phyloP scores from a whole-genome alignment of 805 yeast species.

The Clavispora vitiphila region DNA sequence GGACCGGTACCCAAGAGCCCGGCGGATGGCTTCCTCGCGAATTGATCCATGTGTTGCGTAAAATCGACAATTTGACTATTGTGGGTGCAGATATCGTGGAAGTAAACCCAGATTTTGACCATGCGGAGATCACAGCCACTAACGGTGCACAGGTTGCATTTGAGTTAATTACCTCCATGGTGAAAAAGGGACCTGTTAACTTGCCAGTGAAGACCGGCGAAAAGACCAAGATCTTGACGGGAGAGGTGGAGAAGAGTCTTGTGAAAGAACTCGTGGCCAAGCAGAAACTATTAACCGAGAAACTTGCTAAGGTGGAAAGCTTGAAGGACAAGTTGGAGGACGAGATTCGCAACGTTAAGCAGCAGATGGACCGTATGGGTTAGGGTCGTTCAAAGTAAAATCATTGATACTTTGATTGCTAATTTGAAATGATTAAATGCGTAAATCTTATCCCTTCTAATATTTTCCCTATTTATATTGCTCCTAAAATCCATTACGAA shows the following conservation, averaged over 20 bases:
- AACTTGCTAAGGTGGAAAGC: constrained; percentile 6
- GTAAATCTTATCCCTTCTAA: no score
- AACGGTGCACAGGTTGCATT: constrained; percentile 69
- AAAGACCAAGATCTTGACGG: not conserved
- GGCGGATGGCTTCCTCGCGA: constrained; percentile 58
- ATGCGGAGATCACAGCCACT: constrained; percentile 60
- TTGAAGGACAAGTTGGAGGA: constrained; percentile 7
- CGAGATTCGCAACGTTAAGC: constrained; percentile 6
- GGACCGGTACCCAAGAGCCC: constrained; percentile 57
- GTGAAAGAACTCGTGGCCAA: not conserved
- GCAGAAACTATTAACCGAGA: constrained; percentile 1
- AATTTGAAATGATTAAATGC: no score
- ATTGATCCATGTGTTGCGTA: constrained; percentile 43
- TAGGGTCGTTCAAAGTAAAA: not conserved
- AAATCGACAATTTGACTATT: constrained; percentile 38
- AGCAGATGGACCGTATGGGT: not conserved
- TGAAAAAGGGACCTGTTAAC: constrained; percentile 44
- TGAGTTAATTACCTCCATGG: constrained; percentile 73
- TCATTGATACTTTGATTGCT: no score
- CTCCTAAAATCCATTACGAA: no score
- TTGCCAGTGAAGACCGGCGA: constrained; percentile 7
- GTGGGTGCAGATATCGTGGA: constrained; percentile 58
- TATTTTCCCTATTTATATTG: no score
- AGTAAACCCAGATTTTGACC: constrained; percentile 61
- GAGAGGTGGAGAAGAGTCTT: not conserved